Percentiles rank a stretch among this genome's conserved stretches.
Conservation (phyloP, 768 basidiomycete genomes). For the Omphalotus guepiniiformis region DNA sequence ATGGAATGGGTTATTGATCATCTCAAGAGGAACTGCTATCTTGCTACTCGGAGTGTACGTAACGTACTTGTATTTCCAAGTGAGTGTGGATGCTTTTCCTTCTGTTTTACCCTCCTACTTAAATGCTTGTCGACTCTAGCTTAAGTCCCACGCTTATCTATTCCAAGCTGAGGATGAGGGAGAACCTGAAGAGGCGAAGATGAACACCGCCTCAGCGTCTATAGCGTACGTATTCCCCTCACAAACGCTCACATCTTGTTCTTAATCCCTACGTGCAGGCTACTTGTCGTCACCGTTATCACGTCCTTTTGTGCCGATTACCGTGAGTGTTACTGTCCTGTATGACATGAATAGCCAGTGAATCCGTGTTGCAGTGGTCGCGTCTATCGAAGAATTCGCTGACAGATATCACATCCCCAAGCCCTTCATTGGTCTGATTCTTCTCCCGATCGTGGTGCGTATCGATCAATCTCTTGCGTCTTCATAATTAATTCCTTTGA, state of each 20-base stretch:
- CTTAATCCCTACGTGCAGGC: conserved; percentile 28
- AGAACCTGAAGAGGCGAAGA: conserved; percentile 41
- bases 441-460: conserved; percentile 82
- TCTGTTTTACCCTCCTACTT: conserved; percentile 1
- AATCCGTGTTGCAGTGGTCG: conserved; percentile 61
- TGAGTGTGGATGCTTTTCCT: conserved; percentile 22
- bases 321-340: conserved; percentile 39
- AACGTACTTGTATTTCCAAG: conserved; percentile 74
- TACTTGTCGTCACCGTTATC: conserved; percentile 70
- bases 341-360: too few relatives aligned
- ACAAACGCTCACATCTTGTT: neutral
- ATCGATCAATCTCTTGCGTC: neutral
- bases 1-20: conserved; percentile 54
- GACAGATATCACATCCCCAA: conserved; percentile 77
- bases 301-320: conserved; percentile 91
- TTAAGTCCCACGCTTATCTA: conserved; percentile 66
- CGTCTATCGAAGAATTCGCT: conserved; percentile 90
- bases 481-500: neutral
- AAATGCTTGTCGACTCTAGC: conserved; percentile 31
- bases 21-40: conserved; percentile 79
- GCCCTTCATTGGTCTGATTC: conserved; percentile 79
- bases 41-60: conserved; percentile 71
- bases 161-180: conserved; percentile 45
- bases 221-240: conserved; percentile 38
- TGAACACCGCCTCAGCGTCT: conserved; percentile 69